Percentiles rank a stretch among this genome's conserved stretches.
Evolutionary conservation across 805 yeast genomes (phyloP).

Genomic region (Yarrowia osloensis): DNA sequence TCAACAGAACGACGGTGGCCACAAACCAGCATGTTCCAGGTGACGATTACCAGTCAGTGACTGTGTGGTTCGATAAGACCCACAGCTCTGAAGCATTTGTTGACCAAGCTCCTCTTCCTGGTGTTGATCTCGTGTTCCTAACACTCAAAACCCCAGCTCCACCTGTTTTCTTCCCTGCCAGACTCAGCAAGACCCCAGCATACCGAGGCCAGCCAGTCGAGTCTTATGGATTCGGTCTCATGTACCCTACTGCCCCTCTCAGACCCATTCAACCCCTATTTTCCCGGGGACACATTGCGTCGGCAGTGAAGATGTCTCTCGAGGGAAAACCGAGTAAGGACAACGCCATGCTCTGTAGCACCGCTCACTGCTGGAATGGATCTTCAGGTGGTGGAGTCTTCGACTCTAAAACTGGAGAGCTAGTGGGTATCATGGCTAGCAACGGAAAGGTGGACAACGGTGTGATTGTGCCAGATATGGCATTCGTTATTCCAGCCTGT

Average conservation of each 20-base stretch:
- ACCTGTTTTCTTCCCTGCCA: slow-evolving; percentile 34
- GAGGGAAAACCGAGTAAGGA: slow-evolving; percentile 15
- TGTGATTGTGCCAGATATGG: slow-evolving; percentile 43
- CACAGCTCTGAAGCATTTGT: slow-evolving; percentile 30
- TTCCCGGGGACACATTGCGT: slow-evolving; percentile 40
- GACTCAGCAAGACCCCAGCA: slow-evolving; percentile 34
- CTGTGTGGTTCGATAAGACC: slow-evolving; percentile 31
- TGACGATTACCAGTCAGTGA: slow-evolving; percentile 26
- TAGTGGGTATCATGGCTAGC: slow-evolving; percentile 45
- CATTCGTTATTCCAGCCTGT: slow-evolving; percentile 42
- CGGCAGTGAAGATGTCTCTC: slow-evolving; percentile 34
- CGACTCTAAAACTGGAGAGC: slow-evolving; percentile 34
- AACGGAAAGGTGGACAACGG: slow-evolving; percentile 42
- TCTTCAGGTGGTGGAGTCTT: slow-evolving; percentile 45
- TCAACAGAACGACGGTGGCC: slow-evolving; percentile 38
- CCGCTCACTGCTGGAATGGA: slow-evolving; percentile 47
- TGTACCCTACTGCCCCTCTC: slow-evolving; percentile 38
- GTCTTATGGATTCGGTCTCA: slow-evolving; percentile 43
- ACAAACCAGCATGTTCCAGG: slow-evolving; percentile 44
- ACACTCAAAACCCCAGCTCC: slow-evolving; percentile 32
- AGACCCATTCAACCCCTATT: slow-evolving; percentile 38
- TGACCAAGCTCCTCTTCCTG: slow-evolving; percentile 37
- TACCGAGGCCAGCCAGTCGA: slow-evolving; percentile 35
- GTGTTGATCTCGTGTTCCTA: slow-evolving; percentile 41
- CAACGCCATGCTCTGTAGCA: slow-evolving; percentile 39